A percentile compares a stretch with the other conserved stretches of the same genome.
Evolutionary conservation across 2,329 filamentous ascomycete genomes (phyloP).

Genomic region (Elsinoe ampelina): DNA sequence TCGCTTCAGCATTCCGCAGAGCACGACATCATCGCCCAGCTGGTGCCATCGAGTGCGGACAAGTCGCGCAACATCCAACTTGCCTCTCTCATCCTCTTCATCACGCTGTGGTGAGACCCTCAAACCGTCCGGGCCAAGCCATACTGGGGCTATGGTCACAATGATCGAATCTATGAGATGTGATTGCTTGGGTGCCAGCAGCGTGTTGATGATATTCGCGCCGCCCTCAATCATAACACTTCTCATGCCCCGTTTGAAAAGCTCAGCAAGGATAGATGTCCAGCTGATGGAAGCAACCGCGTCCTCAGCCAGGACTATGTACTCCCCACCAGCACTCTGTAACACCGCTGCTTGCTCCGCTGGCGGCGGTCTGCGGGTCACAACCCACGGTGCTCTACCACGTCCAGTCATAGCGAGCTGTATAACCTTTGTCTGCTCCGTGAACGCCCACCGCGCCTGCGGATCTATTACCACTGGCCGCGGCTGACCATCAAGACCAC

Average conservation of each 20-base stretch:
- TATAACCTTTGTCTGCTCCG: slow-evolving; percentile 51
- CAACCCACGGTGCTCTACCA: slow-evolving; percentile 65
- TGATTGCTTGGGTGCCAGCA: slow-evolving; percentile 54
- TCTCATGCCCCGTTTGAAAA: slow-evolving; percentile 51
- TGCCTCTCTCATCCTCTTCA: slow-evolving; percentile 39
- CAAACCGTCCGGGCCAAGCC: slow-evolving; percentile 77
- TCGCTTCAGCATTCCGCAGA: slow-evolving; percentile 49
- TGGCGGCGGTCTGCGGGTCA: slow-evolving; percentile 38
- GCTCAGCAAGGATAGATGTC: slow-evolving; percentile 50
- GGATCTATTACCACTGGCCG: slow-evolving; percentile 78
- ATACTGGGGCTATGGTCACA: slow-evolving; percentile 80
- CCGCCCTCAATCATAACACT: slow-evolving; percentile 94
- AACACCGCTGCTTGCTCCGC: slow-evolving; percentile 34
- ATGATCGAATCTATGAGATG: slow-evolving; percentile 67
- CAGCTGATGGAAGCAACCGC: slow-evolving; percentile 42
- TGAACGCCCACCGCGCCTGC: slow-evolving; percentile 59
- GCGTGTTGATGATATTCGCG: slow-evolving; percentile 67
- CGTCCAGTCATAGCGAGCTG: slow-evolving; percentile 52
- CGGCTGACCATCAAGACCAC: slow-evolving; percentile 54
- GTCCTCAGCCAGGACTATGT: slow-evolving; percentile 24
- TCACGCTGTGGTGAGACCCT: slow-evolving; percentile 61
- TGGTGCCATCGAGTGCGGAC: slow-evolving; percentile 62
- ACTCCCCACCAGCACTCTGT: slow-evolving; percentile 18
- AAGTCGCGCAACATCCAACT: slow-evolving; percentile 54
- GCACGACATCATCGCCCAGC: slow-evolving; percentile 71